Percentiles rank a stretch among this genome's conserved stretches.
phyloP scores from a whole-genome alignment of 805 yeast species.

The Candida ascalaphidarum region DNA sequence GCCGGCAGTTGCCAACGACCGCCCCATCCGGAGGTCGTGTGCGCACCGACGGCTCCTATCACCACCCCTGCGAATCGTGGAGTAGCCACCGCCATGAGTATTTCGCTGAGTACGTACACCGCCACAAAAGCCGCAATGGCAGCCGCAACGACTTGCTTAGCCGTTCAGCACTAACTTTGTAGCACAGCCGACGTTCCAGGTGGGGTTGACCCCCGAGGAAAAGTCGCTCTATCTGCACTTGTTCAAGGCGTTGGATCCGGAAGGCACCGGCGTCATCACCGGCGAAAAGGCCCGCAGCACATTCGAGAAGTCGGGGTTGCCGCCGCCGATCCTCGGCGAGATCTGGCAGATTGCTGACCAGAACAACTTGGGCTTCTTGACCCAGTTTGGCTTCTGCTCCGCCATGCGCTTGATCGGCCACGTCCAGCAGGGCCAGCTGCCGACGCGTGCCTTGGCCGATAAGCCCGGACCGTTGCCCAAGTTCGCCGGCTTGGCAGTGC shows the following conservation, averaged over 20 bases:
- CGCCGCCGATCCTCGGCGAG: conserved; percentile 73
- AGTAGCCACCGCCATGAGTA: too few relatives aligned
- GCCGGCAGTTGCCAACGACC: too few relatives aligned
- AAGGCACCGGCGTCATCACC: conserved; percentile 70
- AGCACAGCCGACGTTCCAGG: conserved; percentile 29
- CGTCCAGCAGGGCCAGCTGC: conserved; percentile 63
- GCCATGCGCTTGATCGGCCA: conserved; percentile 89
- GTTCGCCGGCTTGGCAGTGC: conserved; percentile 30
- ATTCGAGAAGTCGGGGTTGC: conserved; percentile 78
- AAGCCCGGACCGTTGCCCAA: conserved; percentile 58
- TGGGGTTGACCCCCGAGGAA: conserved; percentile 65
- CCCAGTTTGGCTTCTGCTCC: conserved; percentile 69
- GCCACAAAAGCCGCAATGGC: background rate
- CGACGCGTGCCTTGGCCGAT: conserved; percentile 44
- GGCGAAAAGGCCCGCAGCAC: conserved; percentile 81
- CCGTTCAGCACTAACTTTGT: conserved; percentile 3
- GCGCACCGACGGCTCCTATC: too few relatives aligned
- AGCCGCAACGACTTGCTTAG: background rate
- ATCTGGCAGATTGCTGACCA: conserved; percentile 94
- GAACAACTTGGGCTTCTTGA: conserved; percentile 78
- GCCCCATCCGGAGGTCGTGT: too few relatives aligned
- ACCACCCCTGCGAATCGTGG: too few relatives aligned
- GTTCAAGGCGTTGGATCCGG: conserved; percentile 74
- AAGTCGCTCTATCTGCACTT: conserved; percentile 62
- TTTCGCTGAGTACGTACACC: background rate